Evolutionary conservation across 2,329 filamentous ascomycete genomes (phyloP), one percentile per base, ranked within the genome.

Genomic region (Xylaria multiplex): DNA sequence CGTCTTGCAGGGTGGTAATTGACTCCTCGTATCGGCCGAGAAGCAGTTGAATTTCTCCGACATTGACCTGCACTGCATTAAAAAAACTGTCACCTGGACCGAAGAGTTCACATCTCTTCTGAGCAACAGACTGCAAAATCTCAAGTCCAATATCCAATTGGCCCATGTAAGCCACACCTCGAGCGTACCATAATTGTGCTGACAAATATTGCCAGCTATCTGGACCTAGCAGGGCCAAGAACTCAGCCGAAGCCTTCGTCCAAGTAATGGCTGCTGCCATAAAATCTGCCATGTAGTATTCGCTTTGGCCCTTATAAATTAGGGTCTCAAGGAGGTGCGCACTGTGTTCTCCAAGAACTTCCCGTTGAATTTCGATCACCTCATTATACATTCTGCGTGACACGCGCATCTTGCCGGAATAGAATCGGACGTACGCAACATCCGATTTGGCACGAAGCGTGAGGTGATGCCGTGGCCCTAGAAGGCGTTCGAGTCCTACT

Each of bases 21-120:
- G 49, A 32, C 24, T 52, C 49, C 49, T 52, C 30, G 16, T 35
- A 27, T 19, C 30, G 49, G 13, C 49, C 49, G 6, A 52, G 24
- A n/a, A 52, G 24, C 13, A 52, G 27, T 52, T 52, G 49, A 52
- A 52, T 35, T 52, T 52, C 49, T 52, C 49, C 49, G 24, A 52
- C 24, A 27, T 52, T 52, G 13, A 32, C 7, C 49, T 52, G 49
- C 27, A 52, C 49, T 11, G 24, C 49, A 52, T 35, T 52, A 35
- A 32, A 35, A 11, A 52, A 52, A 11, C 30, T 35, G 49, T 52
- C 49, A 19, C 27, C 27, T 19, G 49, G 27, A 14, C 49, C 49
- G 22, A 52, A 52, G 30, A 52, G 49, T 13, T 52, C 49, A 24
- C 24, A 9, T 52, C 49, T 52, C 14, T 35, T 52, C n/a, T 35